Conservation (phyloP, 2,329 filamentous ascomycete species). For the Trichoderma atrobrunneum region DNA sequence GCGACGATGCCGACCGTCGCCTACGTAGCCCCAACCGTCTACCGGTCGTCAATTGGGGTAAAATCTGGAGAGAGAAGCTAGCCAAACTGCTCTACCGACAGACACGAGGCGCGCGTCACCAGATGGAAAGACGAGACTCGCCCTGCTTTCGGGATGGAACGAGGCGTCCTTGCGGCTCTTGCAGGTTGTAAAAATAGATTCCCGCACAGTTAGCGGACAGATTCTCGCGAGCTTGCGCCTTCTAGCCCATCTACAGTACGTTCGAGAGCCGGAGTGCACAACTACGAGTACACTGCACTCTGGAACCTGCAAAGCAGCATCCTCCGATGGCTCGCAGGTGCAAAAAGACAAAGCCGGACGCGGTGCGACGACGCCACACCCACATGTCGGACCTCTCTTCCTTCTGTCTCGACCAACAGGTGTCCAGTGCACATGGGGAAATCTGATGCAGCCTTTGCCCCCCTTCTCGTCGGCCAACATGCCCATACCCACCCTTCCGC, state of each 20-base stretch:
- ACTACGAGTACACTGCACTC: neutral
- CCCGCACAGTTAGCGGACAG: neutral
- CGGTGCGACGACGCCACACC: neutral
- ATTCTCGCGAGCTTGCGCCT: neutral
- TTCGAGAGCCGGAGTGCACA: neutral
- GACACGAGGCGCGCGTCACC: constrained; percentile 2
- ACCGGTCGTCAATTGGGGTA: neutral
- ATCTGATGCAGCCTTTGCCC: neutral
- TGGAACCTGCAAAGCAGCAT: neutral
- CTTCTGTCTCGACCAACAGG: neutral
- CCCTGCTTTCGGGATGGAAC: neutral
- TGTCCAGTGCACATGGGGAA: neutral
- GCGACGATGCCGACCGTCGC: neutral
- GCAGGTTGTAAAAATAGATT: neutral
- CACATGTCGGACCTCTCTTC: constrained; percentile 5
- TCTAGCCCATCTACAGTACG: neutral
- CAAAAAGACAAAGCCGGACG: neutral
- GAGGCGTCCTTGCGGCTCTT: neutral
- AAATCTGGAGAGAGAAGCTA: neutral
- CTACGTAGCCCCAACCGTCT: neutral
- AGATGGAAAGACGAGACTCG: neutral
- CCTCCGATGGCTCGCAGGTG: constrained; percentile 14
- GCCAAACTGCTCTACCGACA: constrained; percentile 3
- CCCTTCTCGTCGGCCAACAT: constrained; percentile 8
- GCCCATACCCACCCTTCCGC: constrained; percentile 2